Percentiles rank a stretch among this genome's conserved stretches.
These are phyloP conservation scores for Alternaria brassicicola DNA, from an alignment of 2,329 filamentous ascomycete genomes.

Conservation along the genomic window DNA sequence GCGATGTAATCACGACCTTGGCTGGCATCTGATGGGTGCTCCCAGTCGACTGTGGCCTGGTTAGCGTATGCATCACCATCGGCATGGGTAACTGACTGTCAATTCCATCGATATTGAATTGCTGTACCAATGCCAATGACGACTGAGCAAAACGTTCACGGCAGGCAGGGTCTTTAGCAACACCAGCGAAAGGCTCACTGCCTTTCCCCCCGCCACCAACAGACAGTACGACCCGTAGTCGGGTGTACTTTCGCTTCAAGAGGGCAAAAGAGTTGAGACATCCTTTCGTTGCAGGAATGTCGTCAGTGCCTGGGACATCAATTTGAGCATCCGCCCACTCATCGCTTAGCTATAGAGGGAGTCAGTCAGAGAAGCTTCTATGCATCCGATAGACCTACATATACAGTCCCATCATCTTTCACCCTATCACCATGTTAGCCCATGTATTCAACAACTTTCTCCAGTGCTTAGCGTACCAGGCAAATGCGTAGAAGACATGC, in stretches of 20 bases:
- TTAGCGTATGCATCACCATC: constrained; percentile 14
- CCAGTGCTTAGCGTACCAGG: constrained; percentile 54
- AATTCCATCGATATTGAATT: constrained; percentile 74
- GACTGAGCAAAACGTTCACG: constrained; percentile 74
- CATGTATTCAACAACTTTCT: constrained; percentile 11
- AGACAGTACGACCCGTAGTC: constrained; percentile 77
- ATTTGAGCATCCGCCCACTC: constrained; percentile 77
- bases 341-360: constrained; percentile 68
- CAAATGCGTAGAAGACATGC: constrained; percentile 84
- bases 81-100: constrained; percentile 62
- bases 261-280: constrained; percentile 75
- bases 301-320: constrained; percentile 67
- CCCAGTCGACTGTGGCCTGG: constrained; percentile 72
- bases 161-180: constrained; percentile 65
- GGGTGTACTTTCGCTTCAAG: constrained; percentile 72
- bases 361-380: constrained; percentile 27
- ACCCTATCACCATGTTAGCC: constrained; percentile 57
- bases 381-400: constrained; percentile 62
- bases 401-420: constrained; percentile 72
- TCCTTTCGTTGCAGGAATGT: constrained; percentile 44
- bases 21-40: constrained; percentile 70
- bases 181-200: constrained; percentile 69
- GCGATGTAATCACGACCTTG: constrained; percentile 74
- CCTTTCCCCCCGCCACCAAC: constrained; percentile 75
- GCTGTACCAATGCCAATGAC: constrained; percentile 69